phyloP scores from a whole-genome alignment of 108 stramenopile species.

The Bacterosira constricta region DNA sequence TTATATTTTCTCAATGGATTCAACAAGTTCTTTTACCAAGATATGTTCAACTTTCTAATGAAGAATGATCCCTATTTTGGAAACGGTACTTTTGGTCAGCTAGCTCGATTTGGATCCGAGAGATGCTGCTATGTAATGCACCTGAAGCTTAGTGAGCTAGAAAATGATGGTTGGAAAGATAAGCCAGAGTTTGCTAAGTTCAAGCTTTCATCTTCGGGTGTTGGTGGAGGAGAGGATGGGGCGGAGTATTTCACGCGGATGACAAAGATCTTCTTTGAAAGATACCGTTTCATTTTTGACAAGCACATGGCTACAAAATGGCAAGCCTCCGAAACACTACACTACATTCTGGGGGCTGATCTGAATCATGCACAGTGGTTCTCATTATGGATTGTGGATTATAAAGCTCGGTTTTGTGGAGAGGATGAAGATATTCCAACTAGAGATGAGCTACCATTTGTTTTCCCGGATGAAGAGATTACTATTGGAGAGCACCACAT shows the following conservation, averaged over 20 bases:
- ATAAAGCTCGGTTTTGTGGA: neutral
- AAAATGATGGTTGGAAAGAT: conserved; percentile 8
- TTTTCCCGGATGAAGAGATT: neutral
- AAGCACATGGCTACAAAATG: neutral
- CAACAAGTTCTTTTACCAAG: too few species aligned
- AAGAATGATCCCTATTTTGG: too few species aligned
- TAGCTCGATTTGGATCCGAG: neutral
- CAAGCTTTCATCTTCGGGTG: too few species aligned
- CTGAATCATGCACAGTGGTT: neutral
- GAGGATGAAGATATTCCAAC: neutral
- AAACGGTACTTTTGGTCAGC: neutral
- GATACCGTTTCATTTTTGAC: neutral
- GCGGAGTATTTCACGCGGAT: neutral
- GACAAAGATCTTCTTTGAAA: neutral
- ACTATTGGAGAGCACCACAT: neutral
- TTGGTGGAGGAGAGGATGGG: neutral
- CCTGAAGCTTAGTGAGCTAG: neutral
- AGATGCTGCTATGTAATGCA: too few species aligned
- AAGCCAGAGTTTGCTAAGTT: neutral
- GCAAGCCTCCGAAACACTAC: neutral
- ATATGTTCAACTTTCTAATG: neutral
- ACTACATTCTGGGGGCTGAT: neutral
- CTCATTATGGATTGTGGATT: neutral
- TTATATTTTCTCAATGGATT: too few species aligned
- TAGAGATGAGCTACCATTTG: neutral